Percentiles rank a stretch among this genome's conserved stretches.
phyloP scores from a whole-genome alignment of 2,329 filamentous ascomycete species.

The Aurifilum marmelostoma region DNA sequence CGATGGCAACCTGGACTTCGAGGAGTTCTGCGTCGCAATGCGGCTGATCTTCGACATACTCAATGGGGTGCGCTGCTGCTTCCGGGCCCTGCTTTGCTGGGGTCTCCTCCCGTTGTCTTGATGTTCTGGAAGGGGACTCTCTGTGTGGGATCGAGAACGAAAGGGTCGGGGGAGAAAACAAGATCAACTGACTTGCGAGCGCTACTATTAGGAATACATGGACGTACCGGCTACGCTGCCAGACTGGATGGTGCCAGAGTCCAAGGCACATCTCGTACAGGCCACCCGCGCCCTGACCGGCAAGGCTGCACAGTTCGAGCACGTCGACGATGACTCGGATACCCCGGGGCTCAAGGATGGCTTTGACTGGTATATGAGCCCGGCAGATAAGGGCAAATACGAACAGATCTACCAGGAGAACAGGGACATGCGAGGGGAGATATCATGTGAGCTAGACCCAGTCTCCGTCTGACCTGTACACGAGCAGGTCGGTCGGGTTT shows the following conservation, averaged over 20 bases:
- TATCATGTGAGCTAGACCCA: slow-evolving; percentile 62
- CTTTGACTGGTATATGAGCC: slow-evolving; percentile 99
- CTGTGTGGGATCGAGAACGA: neutral
- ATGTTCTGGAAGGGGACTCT: neutral
- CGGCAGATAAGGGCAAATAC: slow-evolving; percentile 88
- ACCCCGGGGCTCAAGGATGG: slow-evolving; percentile 87
- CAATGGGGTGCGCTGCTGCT: slow-evolving; percentile 69
- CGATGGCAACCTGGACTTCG: slow-evolving; percentile 96
- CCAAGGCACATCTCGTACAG: slow-evolving; percentile 87
- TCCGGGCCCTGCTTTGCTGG: too few species aligned
- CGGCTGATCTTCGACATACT: slow-evolving; percentile 95
- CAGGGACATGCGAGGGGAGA: slow-evolving; percentile 82
- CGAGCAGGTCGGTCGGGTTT: neutral
- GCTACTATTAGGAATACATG: slow-evolving; percentile 69
- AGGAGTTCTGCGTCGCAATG: slow-evolving; percentile 99
- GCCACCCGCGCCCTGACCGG: slow-evolving; percentile 79
- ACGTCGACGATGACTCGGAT: slow-evolving; percentile 81
- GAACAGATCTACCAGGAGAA: slow-evolving; percentile 96
- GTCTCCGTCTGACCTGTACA: neutral
- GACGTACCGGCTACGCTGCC: slow-evolving; percentile 86
- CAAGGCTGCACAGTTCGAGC: slow-evolving; percentile 81
- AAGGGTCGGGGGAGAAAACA: too few species aligned
- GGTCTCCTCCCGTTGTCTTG: neutral
- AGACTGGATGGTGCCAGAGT: slow-evolving; percentile 96
- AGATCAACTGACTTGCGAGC: slow-evolving; percentile 9